phyloP scores from a whole-genome alignment of 768 basidiomycete genomes.

The Serendipita sp. region DNA sequence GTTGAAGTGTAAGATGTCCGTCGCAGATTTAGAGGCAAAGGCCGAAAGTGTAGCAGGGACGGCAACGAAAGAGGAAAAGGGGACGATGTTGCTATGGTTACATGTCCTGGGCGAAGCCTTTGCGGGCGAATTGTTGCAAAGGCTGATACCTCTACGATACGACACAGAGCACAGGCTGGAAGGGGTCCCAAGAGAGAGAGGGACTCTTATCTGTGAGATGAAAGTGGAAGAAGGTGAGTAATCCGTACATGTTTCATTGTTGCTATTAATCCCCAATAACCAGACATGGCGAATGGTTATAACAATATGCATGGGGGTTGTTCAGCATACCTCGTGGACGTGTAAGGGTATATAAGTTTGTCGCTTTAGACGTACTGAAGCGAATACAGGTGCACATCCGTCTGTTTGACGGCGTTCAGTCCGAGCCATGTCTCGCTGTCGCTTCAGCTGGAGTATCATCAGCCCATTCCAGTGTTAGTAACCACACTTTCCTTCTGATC shows the following conservation, averaged over 20 bases:
- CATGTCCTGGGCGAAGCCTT: neutral
- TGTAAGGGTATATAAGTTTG: neutral
- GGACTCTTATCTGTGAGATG: neutral
- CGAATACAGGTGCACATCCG: neutral
- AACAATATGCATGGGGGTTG: neutral
- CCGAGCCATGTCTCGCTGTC: neutral
- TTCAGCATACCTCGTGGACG: neutral
- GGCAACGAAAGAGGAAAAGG: neutral
- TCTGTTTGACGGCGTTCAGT: neutral
- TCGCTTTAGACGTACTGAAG: neutral
- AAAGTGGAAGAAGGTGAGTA: neutral
- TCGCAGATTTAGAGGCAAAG: neutral
- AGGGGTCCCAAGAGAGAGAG: neutral
- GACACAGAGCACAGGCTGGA: neutral
- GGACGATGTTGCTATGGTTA: neutral
- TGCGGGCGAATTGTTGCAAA: neutral
- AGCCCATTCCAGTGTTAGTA: neutral
- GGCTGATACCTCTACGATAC: neutral
- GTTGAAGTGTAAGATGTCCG: neutral
- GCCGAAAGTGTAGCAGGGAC: neutral
- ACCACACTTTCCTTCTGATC: neutral
- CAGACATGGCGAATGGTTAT: neutral
- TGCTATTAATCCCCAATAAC: neutral
- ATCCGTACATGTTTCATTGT: neutral
- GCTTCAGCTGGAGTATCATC: neutral